These are phyloP conservation scores for Mucor circinelloides DNA, from an alignment of 371 early-diverging fungal species.

Conservation along the genomic window DNA sequence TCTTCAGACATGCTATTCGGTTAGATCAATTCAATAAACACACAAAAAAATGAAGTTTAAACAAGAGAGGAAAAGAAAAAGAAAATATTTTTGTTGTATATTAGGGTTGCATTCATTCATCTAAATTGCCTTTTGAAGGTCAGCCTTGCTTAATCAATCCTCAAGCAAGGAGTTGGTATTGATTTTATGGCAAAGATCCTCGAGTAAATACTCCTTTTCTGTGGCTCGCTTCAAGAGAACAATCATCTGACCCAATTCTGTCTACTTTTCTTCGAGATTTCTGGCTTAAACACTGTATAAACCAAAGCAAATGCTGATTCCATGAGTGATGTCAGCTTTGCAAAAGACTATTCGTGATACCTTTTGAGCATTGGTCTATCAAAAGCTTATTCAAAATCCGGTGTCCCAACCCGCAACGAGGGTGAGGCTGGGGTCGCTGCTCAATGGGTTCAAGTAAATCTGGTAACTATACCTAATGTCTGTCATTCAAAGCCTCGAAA, in stretches of 20 bases:
- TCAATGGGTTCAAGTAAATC: not conserved
- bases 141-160: not conserved
- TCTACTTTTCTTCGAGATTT: not conserved
- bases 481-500: not conserved
- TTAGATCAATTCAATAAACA: not conserved
- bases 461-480: not conserved
- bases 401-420: not conserved
- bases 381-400: not conserved
- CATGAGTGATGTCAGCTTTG: not conserved
- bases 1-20: constrained; percentile 11
- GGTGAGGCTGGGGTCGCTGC: not conserved
- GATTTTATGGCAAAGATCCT: not conserved
- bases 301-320: not conserved
- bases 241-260: not conserved
- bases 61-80: not conserved
- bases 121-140: not conserved
- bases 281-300: not conserved
- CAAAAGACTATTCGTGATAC: not conserved
- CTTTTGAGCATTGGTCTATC: not conserved
- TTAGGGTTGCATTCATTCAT: not conserved
- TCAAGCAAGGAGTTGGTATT: not conserved
- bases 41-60: not conserved
- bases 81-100: not conserved
- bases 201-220: not conserved
- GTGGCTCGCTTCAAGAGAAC: not conserved